phyloP scores from a whole-genome alignment of 2,329 filamentous ascomycete genomes.

The Colletotrichum horii region DNA sequence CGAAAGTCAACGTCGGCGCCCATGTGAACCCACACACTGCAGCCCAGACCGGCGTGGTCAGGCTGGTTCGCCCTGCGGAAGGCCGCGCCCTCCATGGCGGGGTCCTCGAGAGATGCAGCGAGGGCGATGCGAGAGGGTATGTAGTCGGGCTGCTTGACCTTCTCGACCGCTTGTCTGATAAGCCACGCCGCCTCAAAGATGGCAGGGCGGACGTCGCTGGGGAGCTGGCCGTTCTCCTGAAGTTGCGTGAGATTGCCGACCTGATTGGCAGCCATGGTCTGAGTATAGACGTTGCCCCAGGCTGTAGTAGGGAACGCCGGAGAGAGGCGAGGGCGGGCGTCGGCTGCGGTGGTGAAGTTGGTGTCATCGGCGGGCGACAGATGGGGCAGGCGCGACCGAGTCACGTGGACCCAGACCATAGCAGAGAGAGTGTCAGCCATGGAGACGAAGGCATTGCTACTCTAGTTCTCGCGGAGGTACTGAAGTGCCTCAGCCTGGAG shows the following conservation, averaged over 20 bases:
- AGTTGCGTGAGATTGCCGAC: not conserved
- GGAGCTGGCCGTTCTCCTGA: not conserved
- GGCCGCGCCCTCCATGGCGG: not conserved
- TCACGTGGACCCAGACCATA: conserved; percentile 4
- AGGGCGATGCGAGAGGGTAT: conserved; percentile 3
- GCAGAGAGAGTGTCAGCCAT: not conserved
- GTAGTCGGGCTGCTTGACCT: not conserved
- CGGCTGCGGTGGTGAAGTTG: not conserved
- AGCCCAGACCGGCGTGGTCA: not conserved
- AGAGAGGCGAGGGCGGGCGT: not conserved
- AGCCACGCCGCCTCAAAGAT: conserved; percentile 1
- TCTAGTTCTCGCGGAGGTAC: not conserved
- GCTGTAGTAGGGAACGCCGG: not conserved
- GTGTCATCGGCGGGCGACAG: not conserved
- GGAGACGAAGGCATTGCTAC: not conserved
- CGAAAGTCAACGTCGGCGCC: conserved; percentile 15
- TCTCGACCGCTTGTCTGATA: not conserved
- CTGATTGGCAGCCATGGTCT: not conserved
- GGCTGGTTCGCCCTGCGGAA: not conserved
- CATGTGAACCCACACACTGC: conserved; percentile 16
- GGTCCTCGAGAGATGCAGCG: not conserved
- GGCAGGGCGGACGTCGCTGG: not conserved
- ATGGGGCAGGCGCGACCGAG: not conserved
- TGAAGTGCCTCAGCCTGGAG: not conserved
- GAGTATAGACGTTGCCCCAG: conserved; percentile 12